Percentiles rank a stretch among this genome's conserved stretches.
Evolutionary conservation across 768 basidiomycete genomes (phyloP).

Genomic region (Rhodotorula graminis): DNA sequence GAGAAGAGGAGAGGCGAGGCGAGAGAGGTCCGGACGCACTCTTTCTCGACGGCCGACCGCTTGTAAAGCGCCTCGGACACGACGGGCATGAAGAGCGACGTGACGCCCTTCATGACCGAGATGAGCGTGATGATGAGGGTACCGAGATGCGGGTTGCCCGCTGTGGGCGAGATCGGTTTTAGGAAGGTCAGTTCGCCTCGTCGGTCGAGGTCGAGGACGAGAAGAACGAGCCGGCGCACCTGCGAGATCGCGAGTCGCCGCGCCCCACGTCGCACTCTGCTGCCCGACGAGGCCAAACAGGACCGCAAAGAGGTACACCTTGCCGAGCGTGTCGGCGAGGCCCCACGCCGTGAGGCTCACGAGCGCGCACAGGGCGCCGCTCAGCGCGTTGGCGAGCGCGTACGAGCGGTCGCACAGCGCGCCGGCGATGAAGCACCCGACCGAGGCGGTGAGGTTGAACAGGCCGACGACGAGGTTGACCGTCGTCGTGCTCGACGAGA

Average conservation of each 20-base stretch:
- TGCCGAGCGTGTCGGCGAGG: neutral
- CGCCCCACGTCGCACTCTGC: neutral
- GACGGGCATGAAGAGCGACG: constrained; percentile 8
- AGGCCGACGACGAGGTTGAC: constrained; percentile 2
- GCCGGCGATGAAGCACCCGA: constrained; percentile 6
- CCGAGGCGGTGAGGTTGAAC: neutral
- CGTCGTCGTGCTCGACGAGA: neutral
- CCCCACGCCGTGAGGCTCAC: constrained; percentile 20
- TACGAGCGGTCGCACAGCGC: neutral
- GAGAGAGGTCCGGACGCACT: constrained; percentile 2
- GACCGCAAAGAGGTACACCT: constrained; percentile 14
- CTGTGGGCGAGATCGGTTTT: neutral
- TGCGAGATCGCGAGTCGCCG: neutral
- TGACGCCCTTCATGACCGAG: constrained; percentile 17
- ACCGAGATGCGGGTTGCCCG: constrained; percentile 8
- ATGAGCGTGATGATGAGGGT: constrained; percentile 16
- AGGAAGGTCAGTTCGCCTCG: neutral
- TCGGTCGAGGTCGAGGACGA: too few species aligned
- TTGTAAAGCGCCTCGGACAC: constrained; percentile 10
- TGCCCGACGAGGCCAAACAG: neutral
- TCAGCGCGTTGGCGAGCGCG: neutral
- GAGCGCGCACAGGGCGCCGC: constrained; percentile 16
- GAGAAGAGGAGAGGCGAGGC: neutral
- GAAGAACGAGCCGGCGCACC: neutral
- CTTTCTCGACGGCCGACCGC: neutral